Conservation (phyloP, 371 early-diverging fungal species). For the Nematocida ausubeli region DNA sequence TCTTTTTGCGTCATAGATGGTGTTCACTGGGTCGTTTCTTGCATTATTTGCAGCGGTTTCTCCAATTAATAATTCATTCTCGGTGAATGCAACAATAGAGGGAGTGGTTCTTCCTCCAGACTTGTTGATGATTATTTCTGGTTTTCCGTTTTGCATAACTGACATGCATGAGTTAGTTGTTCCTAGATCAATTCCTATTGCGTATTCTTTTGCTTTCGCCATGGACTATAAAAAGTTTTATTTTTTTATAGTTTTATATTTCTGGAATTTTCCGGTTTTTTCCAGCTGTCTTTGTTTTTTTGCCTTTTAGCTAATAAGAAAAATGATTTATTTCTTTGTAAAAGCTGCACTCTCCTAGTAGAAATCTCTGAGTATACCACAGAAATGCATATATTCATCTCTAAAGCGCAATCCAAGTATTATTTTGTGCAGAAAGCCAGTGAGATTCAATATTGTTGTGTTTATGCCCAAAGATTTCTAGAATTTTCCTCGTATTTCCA, state of each 20-base stretch:
- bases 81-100: conserved; percentile 84
- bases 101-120: conserved; percentile 92
- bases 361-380: too few species aligned
- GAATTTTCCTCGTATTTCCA: too few species aligned
- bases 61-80: conserved; percentile 77
- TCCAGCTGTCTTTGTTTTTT: too few species aligned
- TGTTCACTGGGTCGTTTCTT: conserved; percentile 78
- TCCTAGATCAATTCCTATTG: conserved; percentile 77
- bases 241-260: conserved; percentile 27
- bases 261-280: conserved; percentile 16
- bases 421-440: too few species aligned
- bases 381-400: too few species aligned
- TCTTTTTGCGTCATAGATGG: conserved; percentile 91
- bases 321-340: too few species aligned
- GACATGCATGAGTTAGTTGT: conserved; percentile 98
- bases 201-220: conserved; percentile 59
- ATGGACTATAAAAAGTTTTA: conserved; percentile 36
- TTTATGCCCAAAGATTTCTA: too few species aligned
- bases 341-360: too few species aligned
- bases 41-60: conserved; percentile 86
- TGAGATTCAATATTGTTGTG: too few species aligned
- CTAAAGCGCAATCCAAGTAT: too few species aligned
- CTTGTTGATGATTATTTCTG: conserved; percentile 75
- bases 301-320: too few species aligned
- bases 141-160: conserved; percentile 82